phyloP scores from a whole-genome alignment of 306 rosid species.

The Lathyrus sativus region DNA sequence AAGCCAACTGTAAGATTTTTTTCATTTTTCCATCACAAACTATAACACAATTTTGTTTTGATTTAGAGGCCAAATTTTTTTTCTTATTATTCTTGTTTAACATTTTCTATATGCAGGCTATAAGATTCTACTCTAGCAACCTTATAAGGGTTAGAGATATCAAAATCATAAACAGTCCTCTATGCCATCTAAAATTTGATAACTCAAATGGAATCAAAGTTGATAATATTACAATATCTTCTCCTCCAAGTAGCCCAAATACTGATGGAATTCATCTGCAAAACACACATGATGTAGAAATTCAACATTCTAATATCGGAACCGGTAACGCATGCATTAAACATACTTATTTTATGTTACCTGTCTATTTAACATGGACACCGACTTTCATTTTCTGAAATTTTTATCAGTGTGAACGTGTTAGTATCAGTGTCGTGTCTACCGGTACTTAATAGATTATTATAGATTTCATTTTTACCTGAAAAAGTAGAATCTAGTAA shows the following conservation, averaged over 20 bases:
- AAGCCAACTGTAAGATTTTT: slow-evolving; percentile 76
- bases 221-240: slow-evolving; percentile 67
- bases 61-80: neutral
- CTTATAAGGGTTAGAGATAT: slow-evolving; percentile 60
- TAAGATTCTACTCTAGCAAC: slow-evolving; percentile 78
- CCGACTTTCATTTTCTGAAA: neutral
- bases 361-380: neutral
- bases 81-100: slow-evolving; percentile 25
- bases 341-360: neutral
- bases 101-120: slow-evolving; percentile 55
- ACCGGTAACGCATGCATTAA: slow-evolving; percentile 56
- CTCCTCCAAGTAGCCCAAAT: slow-evolving; percentile 83
- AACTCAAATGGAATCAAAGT: slow-evolving; percentile 64
- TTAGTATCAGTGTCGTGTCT: neutral
- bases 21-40: neutral
- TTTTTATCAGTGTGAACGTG: neutral
- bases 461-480: slow-evolving; percentile 36
- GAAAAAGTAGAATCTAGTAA: slow-evolving; percentile 38
- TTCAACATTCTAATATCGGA: slow-evolving; percentile 67
- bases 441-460: neutral
- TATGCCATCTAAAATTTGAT: slow-evolving; percentile 91
- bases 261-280: slow-evolving; percentile 98
- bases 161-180: slow-evolving; percentile 80
- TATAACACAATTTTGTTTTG: neutral
- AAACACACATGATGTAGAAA: slow-evolving; percentile 78